These are phyloP conservation scores for Mangifera indica DNA, from an alignment of 345 rosid species.

Conservation along the genomic window DNA sequence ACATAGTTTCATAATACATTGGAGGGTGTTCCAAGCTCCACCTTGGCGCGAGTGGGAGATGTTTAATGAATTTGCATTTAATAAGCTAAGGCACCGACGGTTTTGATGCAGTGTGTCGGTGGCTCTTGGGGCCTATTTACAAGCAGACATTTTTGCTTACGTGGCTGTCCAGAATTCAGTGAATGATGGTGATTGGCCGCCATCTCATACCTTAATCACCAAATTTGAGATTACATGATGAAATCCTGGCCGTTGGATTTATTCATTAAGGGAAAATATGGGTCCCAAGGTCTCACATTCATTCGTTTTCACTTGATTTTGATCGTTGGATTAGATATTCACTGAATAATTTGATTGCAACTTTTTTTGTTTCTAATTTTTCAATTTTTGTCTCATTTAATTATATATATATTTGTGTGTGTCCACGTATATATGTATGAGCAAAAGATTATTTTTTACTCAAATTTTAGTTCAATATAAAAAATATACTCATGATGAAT, in stretches of 20 bases:
- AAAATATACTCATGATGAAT: no score
- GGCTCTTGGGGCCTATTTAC: background rate
- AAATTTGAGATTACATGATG: background rate
- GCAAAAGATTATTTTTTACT: no score
- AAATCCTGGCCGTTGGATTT: background rate
- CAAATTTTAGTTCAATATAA: no score
- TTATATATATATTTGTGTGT: no score
- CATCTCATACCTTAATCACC: background rate
- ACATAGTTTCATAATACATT: background rate
- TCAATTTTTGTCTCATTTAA: no score
- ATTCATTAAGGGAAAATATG: background rate
- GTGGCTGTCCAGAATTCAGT: background rate
- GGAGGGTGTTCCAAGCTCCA: background rate
- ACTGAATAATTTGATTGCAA: background rate
- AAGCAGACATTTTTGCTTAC: slow-evolving; percentile 10
- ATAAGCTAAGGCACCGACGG: background rate
- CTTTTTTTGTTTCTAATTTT: background rate
- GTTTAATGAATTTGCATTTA: background rate
- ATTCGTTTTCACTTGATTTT: background rate
- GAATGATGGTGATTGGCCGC: background rate
- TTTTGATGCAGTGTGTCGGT: slow-evolving; percentile 26
- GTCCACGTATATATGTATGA: no score
- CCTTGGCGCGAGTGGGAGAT: no score
- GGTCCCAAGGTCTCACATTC: background rate
- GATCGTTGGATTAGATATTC: background rate